phyloP scores from a whole-genome alignment of 805 yeast genomes.

The Myxozyma neglecta region DNA sequence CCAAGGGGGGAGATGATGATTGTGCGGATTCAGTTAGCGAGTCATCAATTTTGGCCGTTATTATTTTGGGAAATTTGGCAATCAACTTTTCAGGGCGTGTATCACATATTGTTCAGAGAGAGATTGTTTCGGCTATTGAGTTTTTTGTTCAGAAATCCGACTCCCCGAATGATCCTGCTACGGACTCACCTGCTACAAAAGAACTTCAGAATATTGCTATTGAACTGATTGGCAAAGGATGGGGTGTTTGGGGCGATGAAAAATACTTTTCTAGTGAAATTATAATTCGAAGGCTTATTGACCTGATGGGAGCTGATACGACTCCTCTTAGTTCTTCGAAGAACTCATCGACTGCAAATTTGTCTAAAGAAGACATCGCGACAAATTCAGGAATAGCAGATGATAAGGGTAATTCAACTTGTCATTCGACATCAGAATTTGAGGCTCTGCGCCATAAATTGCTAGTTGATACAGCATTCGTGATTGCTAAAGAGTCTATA shows the following conservation, averaged over 20 bases:
- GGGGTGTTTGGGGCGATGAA: slow-evolving; percentile 29
- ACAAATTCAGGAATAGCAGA: neutral
- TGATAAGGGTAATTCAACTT: neutral
- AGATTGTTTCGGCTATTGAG: slow-evolving; percentile 21
- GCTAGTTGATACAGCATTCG: slow-evolving; percentile 7
- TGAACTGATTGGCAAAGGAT: slow-evolving; percentile 26
- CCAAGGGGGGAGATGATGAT: slow-evolving; percentile 6
- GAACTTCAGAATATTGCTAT: slow-evolving; percentile 26
- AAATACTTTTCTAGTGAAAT: slow-evolving; percentile 10
- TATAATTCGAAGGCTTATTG: slow-evolving; percentile 9
- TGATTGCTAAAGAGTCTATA: slow-evolving; percentile 12
- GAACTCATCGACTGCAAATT: neutral
- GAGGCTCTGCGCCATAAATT: slow-evolving; percentile 22
- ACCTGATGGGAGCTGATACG: slow-evolving; percentile 19
- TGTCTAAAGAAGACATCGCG: neutral
- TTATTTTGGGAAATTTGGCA: slow-evolving; percentile 26
- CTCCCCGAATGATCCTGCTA: neutral
- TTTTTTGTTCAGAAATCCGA: slow-evolving; percentile 6
- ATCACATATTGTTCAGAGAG: slow-evolving; percentile 20
- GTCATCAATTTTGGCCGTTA: slow-evolving; percentile 14
- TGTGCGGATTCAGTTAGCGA: slow-evolving; percentile 16
- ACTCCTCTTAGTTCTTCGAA: slow-evolving; percentile 4
- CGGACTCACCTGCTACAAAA: slow-evolving; percentile 6
- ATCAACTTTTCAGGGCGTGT: slow-evolving; percentile 11
- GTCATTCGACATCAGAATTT: neutral